Evolutionary conservation across 1,139 yeast genomes (phyloP), one percentile per base, ranked within the genome.

Genomic region (Nematodospora anomalae): DNA sequence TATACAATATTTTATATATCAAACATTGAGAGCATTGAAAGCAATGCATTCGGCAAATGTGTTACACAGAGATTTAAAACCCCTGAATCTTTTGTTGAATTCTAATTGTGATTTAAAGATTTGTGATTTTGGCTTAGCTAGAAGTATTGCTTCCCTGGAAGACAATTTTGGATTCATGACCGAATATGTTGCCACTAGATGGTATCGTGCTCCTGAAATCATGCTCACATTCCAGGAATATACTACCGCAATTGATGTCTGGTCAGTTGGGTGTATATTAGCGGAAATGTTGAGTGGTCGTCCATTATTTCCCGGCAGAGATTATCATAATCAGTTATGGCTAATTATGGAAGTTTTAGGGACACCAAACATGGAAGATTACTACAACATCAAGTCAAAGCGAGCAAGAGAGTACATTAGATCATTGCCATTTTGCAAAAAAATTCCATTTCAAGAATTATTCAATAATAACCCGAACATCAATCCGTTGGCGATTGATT

Each of bases 141-240:
- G 80, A 42, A 46, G 53, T 18, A 53, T 55, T 30, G 60, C 59
- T 4, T 45, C 51, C 2, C 73, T 73, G 12, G 71, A 74, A 41
- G 61, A 50, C 34, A 55, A 54, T 40, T 50, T 56, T 30, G 62
- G 62, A 12, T 64, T 65, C n/a, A 55, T 59, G 72, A 82, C 89
- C 0, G 89, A 83, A 53, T 83, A 83, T 46, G 90, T 83, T 5
- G 89, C 89, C 2, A 83, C 92, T 2, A 66, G 90, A 50, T 83
- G 90, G 90, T 83, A 83, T 53, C 64, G 90, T 43, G 89, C 89
- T 0, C 90, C 89, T 0, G 92, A 83, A 53, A 79, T 83, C 40
- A 83, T 83, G 89, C 58, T 83, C 16, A 76, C 84, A 2, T 76
- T 77, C 30, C 80, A 83, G 32, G 78, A 77, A 47, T 83, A 83